phyloP scores from a whole-genome alignment of 192 early-diverging fungal genomes.

The Mortierella alpina region DNA sequence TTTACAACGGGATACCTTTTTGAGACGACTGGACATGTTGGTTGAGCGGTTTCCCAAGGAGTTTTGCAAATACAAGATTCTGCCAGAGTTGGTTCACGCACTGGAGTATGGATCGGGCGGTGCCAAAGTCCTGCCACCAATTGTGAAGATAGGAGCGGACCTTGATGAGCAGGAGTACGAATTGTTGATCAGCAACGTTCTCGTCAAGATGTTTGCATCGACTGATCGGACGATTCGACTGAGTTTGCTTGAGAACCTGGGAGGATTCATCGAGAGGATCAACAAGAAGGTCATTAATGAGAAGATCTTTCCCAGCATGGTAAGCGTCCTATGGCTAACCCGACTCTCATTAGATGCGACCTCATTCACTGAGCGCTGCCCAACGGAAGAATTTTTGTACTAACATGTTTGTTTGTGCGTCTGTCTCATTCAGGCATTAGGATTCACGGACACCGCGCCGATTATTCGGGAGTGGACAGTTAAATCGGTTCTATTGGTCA shows the following conservation, averaged over 20 bases:
- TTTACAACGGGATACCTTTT: slow-evolving; percentile 87
- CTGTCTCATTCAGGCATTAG: slow-evolving; percentile 66
- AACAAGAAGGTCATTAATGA: slow-evolving; percentile 76
- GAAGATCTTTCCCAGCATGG: slow-evolving; percentile 89
- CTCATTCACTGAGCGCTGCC: too few relatives aligned
- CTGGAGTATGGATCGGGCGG: slow-evolving; percentile 85
- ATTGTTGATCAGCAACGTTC: slow-evolving; percentile 71
- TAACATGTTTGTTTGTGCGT: background rate
- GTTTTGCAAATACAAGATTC: slow-evolving; percentile 92
- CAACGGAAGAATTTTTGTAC: background rate
- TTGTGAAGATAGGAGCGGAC: slow-evolving; percentile 85
- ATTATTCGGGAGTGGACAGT: slow-evolving; percentile 93
- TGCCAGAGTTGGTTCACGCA: slow-evolving; percentile 89
- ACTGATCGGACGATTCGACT: slow-evolving; percentile 90
- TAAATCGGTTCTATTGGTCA: slow-evolving; percentile 83
- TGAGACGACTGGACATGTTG: slow-evolving; percentile 77
- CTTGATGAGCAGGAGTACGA: slow-evolving; percentile 83
- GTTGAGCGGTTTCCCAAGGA: slow-evolving; percentile 83
- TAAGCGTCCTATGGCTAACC: slow-evolving; percentile 16
- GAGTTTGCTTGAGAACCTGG: slow-evolving; percentile 85
- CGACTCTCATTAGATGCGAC: background rate
- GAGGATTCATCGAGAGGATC: slow-evolving; percentile 75
- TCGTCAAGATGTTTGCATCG: slow-evolving; percentile 88
- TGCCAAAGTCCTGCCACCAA: slow-evolving; percentile 77
- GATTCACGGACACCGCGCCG: slow-evolving; percentile 89